phyloP scores from a whole-genome alignment of 768 basidiomycete genomes.

The Amanita molliuscula region DNA sequence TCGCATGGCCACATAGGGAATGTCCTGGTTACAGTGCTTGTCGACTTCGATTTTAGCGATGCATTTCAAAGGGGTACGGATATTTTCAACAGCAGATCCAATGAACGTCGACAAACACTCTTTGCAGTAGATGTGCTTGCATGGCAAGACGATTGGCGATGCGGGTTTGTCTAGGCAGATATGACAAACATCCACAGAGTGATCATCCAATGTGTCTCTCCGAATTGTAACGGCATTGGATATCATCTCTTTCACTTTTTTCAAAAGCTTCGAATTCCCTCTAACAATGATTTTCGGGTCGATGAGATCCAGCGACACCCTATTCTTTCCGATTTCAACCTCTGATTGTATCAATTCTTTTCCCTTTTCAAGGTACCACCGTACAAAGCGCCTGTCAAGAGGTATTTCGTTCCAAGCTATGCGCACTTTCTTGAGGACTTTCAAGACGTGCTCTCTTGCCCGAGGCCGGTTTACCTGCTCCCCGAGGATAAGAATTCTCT shows the following conservation, averaged over 20 bases:
- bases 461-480: constrained; percentile 16
- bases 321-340: constrained; percentile 25
- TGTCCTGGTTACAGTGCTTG: constrained; percentile 19
- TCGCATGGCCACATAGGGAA: constrained; percentile 30
- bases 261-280: constrained; percentile 23
- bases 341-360: constrained; percentile 26
- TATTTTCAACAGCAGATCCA: constrained; percentile 18
- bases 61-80: constrained; percentile 23
- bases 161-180: constrained; percentile 28
- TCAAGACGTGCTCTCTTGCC: constrained; percentile 21
- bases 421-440: constrained; percentile 29
- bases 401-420: constrained; percentile 22
- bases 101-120: constrained; percentile 38
- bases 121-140: constrained; percentile 43
- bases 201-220: not conserved
- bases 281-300: constrained; percentile 29
- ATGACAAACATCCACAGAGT: constrained; percentile 19
- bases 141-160: constrained; percentile 27
- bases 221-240: constrained; percentile 12
- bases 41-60: constrained; percentile 17
- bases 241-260: constrained; percentile 17
- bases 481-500: constrained; percentile 31
- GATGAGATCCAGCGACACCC: constrained; percentile 32
- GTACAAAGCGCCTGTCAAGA: constrained; percentile 22
- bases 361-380: constrained; percentile 26